Evolutionary conservation across 2,329 filamentous ascomycete species (phyloP).

Genomic region (Colletotrichum sp.): DNA sequence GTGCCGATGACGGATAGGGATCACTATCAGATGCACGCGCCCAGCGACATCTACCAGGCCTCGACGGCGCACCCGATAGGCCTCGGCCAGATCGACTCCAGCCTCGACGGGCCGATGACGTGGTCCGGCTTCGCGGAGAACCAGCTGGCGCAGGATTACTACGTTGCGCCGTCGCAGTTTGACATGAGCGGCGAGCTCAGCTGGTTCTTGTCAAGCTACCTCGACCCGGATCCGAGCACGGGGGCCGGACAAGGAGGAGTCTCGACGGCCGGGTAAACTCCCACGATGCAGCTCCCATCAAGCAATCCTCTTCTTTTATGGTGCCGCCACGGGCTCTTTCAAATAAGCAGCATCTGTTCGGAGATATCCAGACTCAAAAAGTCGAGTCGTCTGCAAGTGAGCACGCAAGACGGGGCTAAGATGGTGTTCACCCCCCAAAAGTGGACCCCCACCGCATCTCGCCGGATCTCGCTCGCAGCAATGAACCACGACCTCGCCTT

Average conservation of each 20-base stretch:
- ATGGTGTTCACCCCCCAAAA: neutral
- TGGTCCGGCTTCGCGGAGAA: conserved; percentile 6
- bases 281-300: fast-evolving
- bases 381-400: neutral
- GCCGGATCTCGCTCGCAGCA: conserved; percentile 8
- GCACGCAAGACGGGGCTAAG: conserved; percentile 9
- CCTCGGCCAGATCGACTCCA: neutral
- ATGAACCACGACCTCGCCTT: neutral
- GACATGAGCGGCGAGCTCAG: conserved; percentile 10
- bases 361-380: neutral
- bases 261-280: neutral
- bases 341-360: neutral
- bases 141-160: conserved; percentile 1
- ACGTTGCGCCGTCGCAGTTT: conserved; percentile 4
- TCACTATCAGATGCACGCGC: neutral
- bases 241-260: neutral
- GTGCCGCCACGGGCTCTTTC: neutral
- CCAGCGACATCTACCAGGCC: neutral
- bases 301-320: neutral
- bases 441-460: neutral
- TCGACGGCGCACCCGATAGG: neutral
- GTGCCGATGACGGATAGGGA: neutral
- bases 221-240: neutral
- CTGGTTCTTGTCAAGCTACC: conserved; percentile 7
- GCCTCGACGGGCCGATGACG: neutral